phyloP scores from a whole-genome alignment of 2,329 filamentous ascomycete genomes.

The Trichoderma endophyticum region DNA sequence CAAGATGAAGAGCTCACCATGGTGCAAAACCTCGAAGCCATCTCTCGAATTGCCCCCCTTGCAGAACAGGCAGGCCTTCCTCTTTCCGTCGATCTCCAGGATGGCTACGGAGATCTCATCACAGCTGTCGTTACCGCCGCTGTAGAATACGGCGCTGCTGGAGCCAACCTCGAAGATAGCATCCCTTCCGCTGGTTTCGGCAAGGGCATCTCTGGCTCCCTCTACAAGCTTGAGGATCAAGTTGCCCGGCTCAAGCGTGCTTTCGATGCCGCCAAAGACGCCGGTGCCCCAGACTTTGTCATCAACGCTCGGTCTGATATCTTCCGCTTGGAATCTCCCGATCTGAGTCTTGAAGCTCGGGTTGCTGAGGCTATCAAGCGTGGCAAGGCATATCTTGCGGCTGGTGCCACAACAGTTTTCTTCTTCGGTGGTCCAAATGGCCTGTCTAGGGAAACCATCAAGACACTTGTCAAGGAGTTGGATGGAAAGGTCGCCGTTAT shows the following conservation, averaged over 20 bases:
- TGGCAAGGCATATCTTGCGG: conserved; percentile 54
- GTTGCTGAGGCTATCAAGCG: conserved; percentile 50
- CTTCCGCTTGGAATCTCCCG: conserved; percentile 36
- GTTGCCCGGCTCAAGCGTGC: conserved; percentile 44
- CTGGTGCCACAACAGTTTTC: conserved; percentile 58
- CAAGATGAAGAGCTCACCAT: conserved; percentile 48
- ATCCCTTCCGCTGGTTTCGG: conserved; percentile 35
- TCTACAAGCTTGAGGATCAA: conserved; percentile 44
- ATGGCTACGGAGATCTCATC: conserved; percentile 53
- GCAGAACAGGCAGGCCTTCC: conserved; percentile 42
- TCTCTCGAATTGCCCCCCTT: conserved; percentile 43
- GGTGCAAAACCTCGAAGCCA: conserved; percentile 48
- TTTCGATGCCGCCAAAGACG: conserved; percentile 41
- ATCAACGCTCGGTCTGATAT: conserved; percentile 59
- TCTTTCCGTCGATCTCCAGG: conserved; percentile 57
- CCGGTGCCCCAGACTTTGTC: conserved; percentile 53
- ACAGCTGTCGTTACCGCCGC: conserved; percentile 43
- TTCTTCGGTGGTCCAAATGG: conserved; percentile 53
- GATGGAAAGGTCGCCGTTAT: conserved; percentile 50
- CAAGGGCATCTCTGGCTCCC: conserved; percentile 31
- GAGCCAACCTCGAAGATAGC: conserved; percentile 59
- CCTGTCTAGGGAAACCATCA: conserved; percentile 45
- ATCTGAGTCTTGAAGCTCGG: conserved; percentile 31
- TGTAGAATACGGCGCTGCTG: conserved; percentile 51
- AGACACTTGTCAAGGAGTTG: conserved; percentile 45